Conservation (phyloP, 163 green algal species). For the Scenedesmus sp. region DNA sequence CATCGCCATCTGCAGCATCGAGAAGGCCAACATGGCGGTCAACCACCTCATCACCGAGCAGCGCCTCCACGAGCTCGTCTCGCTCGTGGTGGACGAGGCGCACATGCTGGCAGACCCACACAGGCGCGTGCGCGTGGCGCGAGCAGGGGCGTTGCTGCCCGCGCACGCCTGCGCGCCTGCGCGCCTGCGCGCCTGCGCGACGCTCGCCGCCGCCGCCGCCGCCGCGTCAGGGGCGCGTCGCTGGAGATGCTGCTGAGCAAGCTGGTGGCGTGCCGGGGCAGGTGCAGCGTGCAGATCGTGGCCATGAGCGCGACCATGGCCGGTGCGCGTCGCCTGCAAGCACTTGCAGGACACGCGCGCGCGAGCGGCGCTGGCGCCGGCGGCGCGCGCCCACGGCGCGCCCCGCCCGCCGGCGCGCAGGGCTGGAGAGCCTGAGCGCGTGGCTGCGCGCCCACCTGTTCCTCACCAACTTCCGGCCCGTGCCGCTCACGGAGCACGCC, state of each 20-base stretch:
- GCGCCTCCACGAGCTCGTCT: conserved; percentile 61
- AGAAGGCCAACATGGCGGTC: conserved; percentile 84
- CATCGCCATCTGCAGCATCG: conserved; percentile 81
- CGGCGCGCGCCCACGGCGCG: too few relatives aligned
- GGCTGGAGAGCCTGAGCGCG: conserved; percentile 66
- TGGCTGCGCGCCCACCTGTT: conserved; percentile 89
- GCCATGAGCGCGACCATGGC: conserved; percentile 91
- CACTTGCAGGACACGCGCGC: too few relatives aligned
- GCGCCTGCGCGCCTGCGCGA: background rate
- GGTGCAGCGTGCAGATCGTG: conserved; percentile 75
- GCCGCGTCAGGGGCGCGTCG: conserved; percentile 62
- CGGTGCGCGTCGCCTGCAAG: too few relatives aligned
- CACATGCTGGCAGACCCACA: conserved; percentile 85
- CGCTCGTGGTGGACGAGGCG: conserved; percentile 83
- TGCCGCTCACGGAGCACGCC: conserved; percentile 78
- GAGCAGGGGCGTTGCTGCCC: background rate
- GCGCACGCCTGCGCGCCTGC: background rate
- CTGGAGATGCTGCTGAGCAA: conserved; percentile 91
- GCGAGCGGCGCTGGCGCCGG: too few relatives aligned
- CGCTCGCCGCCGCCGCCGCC: background rate
- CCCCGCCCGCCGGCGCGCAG: too few relatives aligned
- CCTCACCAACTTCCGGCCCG: conserved; percentile 74
- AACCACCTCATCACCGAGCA: conserved; percentile 63
- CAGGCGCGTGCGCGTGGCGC: conserved; percentile 36
- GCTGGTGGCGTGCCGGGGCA: conserved; percentile 53